These are phyloP conservation scores for Hevea brasiliensis DNA, from an alignment of 345 rosid species.

Conservation along the genomic window DNA sequence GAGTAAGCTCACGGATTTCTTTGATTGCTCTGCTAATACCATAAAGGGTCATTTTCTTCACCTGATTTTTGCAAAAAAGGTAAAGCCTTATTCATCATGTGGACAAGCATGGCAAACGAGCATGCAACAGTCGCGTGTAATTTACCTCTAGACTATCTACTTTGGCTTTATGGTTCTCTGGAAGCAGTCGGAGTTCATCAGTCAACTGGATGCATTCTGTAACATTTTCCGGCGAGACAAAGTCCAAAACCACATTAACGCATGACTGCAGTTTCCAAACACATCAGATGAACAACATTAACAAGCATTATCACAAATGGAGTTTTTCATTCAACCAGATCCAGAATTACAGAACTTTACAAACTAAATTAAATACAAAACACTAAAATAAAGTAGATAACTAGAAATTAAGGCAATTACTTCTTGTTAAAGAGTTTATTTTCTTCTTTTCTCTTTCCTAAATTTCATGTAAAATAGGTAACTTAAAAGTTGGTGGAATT, in stretches of 20 bases:
- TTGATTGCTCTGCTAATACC: constrained; percentile 62
- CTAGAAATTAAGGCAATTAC: background rate
- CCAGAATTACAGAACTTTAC: background rate
- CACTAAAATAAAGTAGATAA: background rate
- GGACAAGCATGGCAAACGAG: background rate
- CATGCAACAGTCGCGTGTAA: background rate
- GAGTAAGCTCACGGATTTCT: constrained; percentile 75
- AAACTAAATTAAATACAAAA: background rate
- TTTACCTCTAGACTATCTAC: constrained; percentile 68
- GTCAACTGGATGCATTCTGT: constrained; percentile 56
- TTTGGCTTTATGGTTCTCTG: constrained; percentile 65
- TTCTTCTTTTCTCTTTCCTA: background rate
- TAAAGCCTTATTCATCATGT: background rate
- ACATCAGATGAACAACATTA: constrained; percentile 8
- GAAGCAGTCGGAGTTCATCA: constrained; percentile 72
- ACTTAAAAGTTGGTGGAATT: background rate
- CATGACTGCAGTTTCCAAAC: constrained; percentile 62
- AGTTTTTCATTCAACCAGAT: constrained; percentile 3
- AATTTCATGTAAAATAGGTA: background rate
- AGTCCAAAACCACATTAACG: constrained; percentile 81
- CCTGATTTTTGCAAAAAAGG: constrained; percentile 43
- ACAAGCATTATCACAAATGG: background rate
- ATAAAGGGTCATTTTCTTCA: constrained; percentile 77
- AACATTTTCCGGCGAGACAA: constrained; percentile 83
- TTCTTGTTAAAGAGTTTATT: background rate